A percentile compares a stretch with the other conserved stretches of the same genome.
Conservation (phyloP, 768 basidiomycete genomes). For the Termitomyces sp. region DNA sequence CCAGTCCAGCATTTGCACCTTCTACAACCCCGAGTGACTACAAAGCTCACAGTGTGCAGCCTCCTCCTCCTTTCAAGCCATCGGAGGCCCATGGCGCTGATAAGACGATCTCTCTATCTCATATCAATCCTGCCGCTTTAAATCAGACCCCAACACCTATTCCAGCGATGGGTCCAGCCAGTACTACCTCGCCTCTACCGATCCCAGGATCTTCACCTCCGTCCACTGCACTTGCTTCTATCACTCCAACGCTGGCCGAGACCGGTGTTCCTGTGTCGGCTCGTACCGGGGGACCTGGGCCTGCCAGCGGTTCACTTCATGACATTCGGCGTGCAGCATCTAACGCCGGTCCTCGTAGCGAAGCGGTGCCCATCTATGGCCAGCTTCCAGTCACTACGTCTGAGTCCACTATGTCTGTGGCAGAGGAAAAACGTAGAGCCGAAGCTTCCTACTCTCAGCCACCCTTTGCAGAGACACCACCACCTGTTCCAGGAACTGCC, state of each 20-base stretch:
- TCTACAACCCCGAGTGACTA: slow-evolving; percentile 35
- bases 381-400: slow-evolving; percentile 11
- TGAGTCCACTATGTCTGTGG: slow-evolving; percentile 39
- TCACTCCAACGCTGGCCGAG: slow-evolving; percentile 66
- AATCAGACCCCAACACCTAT: slow-evolving; percentile 15
- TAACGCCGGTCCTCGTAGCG: slow-evolving; percentile 26
- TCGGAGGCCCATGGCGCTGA: slow-evolving; percentile 8
- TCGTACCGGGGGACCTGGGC: slow-evolving; percentile 55
- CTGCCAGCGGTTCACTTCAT: slow-evolving; percentile 56
- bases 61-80: slow-evolving; percentile 11
- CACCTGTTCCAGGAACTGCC: slow-evolving; percentile 10
- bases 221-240: slow-evolving; percentile 20
- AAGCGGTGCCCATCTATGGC: slow-evolving; percentile 23
- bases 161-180: slow-evolving; percentile 22
- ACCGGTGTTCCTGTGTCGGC: slow-evolving; percentile 69
- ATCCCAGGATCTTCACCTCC: slow-evolving; percentile 24
- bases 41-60: slow-evolving; percentile 9
- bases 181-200: slow-evolving; percentile 16
- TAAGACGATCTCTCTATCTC: slow-evolving; percentile 16
- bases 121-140: slow-evolving; percentile 19
- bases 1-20: slow-evolving; percentile 25
- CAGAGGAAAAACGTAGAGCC: slow-evolving; percentile 64
- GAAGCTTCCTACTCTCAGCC: slow-evolving; percentile 30
- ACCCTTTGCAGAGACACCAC: slow-evolving; percentile 2
- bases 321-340: slow-evolving; percentile 38